These are phyloP conservation scores for Inga laurina DNA, from an alignment of 306 rosid genomes.

Conservation along the genomic window DNA sequence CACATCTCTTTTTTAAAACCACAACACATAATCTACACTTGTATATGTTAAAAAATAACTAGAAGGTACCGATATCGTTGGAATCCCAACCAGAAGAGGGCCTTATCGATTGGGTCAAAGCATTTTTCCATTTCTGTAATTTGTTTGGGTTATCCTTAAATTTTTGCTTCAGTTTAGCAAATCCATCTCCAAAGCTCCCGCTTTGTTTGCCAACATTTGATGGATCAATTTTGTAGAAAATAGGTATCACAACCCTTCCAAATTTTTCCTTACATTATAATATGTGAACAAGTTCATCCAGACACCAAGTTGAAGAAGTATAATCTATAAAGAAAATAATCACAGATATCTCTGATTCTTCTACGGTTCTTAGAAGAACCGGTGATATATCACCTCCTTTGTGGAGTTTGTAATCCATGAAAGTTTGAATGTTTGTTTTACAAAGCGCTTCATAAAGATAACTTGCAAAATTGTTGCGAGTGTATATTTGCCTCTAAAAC, in stretches of 20 bases:
- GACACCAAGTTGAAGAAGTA: neutral
- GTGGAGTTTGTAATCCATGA: neutral
- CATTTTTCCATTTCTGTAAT: neutral
- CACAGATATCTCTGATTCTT: neutral
- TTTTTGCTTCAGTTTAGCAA: neutral
- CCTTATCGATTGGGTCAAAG: neutral
- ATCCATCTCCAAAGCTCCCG: neutral
- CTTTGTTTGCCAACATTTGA: neutral
- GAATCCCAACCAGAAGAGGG: neutral
- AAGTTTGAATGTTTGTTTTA: neutral
- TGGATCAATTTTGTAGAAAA: slow-evolving; percentile 2
- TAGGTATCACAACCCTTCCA: neutral
- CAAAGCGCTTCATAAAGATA: neutral
- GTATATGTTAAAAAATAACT: neutral
- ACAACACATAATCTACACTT: neutral
- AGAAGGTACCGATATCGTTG: neutral
- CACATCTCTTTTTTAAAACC: neutral
- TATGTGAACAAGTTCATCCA: neutral
- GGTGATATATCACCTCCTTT: neutral
- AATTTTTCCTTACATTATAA: neutral
- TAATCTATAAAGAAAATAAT: neutral
- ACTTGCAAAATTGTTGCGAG: neutral
- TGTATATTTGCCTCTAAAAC: neutral
- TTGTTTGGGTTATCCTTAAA: neutral
- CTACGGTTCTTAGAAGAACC: neutral